A percentile compares a stretch with the other conserved stretches of the same genome.
These are phyloP conservation scores for Aleurites moluccanus DNA, from an alignment of 441 rosid genomes.

Conservation along the genomic window DNA sequence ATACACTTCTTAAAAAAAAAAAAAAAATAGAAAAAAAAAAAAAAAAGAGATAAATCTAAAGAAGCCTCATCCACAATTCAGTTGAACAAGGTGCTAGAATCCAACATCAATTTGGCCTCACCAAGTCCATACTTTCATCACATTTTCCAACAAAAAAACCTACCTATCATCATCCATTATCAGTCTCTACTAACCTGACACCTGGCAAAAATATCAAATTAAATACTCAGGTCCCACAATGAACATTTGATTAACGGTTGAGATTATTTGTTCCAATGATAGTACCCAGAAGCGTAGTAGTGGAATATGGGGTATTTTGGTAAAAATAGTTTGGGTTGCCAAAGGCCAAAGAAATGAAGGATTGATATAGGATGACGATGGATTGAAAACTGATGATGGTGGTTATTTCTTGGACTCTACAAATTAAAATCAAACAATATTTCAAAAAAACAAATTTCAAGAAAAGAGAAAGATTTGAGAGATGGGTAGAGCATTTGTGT, in stretches of 20 bases:
- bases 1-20: not conserved
- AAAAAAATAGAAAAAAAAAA: not conserved
- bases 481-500: constrained; percentile 92
- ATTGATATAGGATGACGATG: not conserved
- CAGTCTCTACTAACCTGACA: not conserved
- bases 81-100: not conserved
- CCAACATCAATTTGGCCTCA: not conserved
- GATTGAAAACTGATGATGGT: constrained; percentile 6
- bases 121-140: not conserved
- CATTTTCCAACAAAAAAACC: not conserved
- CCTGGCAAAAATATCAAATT: not conserved
- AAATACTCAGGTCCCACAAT: no score
- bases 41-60: no score
- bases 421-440: not conserved
- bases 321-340: not conserved
- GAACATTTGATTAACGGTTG: no score
- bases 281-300: not conserved
- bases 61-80: constrained; percentile 23
- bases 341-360: not conserved
- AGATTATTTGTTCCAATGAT: not conserved
- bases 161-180: constrained; percentile 4
- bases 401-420: not conserved
- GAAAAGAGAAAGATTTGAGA: not conserved
- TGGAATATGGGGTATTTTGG: not conserved
- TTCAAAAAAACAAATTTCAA: not conserved